Evolutionary conservation across 208 protist species (phyloP), one percentile per base, ranked within the genome.

Genomic region (Trichomonas gallinae): DNA sequence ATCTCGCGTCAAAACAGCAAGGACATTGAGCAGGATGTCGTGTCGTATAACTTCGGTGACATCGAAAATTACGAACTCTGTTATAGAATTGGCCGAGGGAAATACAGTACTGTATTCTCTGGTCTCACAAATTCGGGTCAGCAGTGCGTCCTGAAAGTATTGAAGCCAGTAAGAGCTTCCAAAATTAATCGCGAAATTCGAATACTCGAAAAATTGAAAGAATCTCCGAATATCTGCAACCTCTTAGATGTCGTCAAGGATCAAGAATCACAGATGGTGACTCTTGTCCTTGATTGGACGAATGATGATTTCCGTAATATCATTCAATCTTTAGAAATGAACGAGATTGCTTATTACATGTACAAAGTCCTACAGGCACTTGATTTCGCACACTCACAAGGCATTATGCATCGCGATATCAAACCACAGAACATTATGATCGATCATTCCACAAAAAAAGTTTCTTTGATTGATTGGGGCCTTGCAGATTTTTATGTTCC

Each of bases 371-470:
- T 96, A 40, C 26, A 96, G 40, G 89, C 49, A 26, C 49, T 96
- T 42, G 83, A 89, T 46, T 46, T 44, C 31, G 83, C 83, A 6
- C 83, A 89, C 42, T 44, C 83, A 0, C 34, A 46, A 23, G 40
- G 40, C 0, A 89, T 89, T 46, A 89, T 89, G 83, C 83, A 96
- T 38, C 44, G 89, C 8, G 89, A 96, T 63, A 44, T 96, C 46
- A 99, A 99, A 97, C 99, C 99, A 42, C 99, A 99, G 96, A 99
- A 99, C 96, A 98, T 99, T 36, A 99, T 99, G 98, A 99, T 99
- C 97, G 99, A 99, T 97, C 99, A 99, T 98, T 97, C 98, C 72
- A 98, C 98, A 44, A 97, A 98, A 23, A 96, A 97, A 89, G 97
- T 99, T 49, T 97, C 99, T n/a, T 98, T 99, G 10, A 99, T 99